Evolutionary conservation across 2,329 filamentous ascomycete species (phyloP).

Genomic region (Penicillium hesseltinei): DNA sequence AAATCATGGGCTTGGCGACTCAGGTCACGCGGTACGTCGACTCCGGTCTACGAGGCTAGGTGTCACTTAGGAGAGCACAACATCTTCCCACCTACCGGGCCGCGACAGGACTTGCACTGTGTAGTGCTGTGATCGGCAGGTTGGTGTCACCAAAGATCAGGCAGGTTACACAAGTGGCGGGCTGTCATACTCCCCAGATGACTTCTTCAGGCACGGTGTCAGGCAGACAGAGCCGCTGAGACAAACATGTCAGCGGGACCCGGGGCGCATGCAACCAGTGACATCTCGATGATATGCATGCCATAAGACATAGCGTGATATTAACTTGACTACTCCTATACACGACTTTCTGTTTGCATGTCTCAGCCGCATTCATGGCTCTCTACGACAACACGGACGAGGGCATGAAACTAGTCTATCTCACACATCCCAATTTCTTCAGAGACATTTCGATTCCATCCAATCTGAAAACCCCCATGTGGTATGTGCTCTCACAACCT

Average conservation of each 20-base stretch:
- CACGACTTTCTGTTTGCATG: conserved; percentile 1
- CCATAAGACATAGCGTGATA: conserved; percentile 1
- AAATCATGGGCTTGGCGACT: not conserved
- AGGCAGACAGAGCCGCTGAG: not conserved
- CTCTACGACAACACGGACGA: not conserved
- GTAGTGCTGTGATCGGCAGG: conserved; percentile 10
- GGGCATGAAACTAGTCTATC: not conserved
- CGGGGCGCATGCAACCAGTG: not conserved
- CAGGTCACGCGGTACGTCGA: not conserved
- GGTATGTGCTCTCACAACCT: conserved; percentile 9
- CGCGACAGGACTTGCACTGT: conserved; percentile 5
- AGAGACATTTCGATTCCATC: conserved; percentile 3
- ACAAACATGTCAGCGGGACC: not conserved
- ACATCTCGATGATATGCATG: conserved; percentile 1
- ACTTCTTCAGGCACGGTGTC: not conserved
- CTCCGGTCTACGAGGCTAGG: not conserved
- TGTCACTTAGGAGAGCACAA: not conserved
- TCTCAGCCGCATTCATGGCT: conserved; percentile 14
- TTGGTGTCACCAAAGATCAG: not conserved
- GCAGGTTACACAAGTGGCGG: not conserved
- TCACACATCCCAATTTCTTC: conserved; percentile 1
- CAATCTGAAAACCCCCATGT: conserved; percentile 2
- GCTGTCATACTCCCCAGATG: conserved; percentile 1
- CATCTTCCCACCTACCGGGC: conserved; percentile 6
- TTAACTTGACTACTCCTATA: not conserved